Evolutionary conservation across 306 rosid genomes (phyloP).

Genomic region (Rubus idaeus): DNA sequence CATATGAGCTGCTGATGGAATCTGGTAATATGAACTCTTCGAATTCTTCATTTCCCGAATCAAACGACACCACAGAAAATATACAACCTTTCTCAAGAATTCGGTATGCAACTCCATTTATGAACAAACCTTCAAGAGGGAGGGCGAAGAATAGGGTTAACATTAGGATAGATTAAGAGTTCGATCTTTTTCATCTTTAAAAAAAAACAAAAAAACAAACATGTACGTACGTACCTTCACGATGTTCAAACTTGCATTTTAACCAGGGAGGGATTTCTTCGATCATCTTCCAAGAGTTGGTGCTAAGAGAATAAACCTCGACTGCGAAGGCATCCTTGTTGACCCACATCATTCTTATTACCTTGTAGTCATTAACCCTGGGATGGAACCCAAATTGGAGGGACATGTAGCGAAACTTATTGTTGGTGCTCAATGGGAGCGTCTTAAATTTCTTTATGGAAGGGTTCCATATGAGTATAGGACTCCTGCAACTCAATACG

Average conservation of each 20-base stretch:
- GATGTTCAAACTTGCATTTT: neutral
- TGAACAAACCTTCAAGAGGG: neutral
- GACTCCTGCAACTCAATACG: neutral
- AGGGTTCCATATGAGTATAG: slow-evolving; percentile 13
- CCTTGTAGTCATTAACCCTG: slow-evolving; percentile 10
- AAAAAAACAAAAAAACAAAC: neutral
- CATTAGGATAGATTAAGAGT: neutral
- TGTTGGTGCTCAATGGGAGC: neutral
- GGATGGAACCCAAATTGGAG: slow-evolving; percentile 15
- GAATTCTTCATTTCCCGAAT: neutral
- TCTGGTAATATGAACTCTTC: neutral
- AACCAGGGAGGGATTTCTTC: neutral
- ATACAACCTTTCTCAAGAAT: neutral
- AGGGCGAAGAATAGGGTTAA: neutral
- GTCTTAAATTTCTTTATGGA: neutral
- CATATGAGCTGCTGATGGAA: neutral
- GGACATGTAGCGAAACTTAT: neutral
- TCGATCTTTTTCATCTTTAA: neutral
- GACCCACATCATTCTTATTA: neutral
- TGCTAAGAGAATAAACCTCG: neutral
- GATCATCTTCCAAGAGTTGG: slow-evolving; percentile 10
- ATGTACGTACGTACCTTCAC: neutral
- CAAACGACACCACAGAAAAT: neutral
- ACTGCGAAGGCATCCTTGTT: neutral
- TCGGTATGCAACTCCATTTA: slow-evolving; percentile 1